Base-by-base conservation (phyloP, 176 grass and related monocot genomes). In the Raddia guianensis region DNA sequence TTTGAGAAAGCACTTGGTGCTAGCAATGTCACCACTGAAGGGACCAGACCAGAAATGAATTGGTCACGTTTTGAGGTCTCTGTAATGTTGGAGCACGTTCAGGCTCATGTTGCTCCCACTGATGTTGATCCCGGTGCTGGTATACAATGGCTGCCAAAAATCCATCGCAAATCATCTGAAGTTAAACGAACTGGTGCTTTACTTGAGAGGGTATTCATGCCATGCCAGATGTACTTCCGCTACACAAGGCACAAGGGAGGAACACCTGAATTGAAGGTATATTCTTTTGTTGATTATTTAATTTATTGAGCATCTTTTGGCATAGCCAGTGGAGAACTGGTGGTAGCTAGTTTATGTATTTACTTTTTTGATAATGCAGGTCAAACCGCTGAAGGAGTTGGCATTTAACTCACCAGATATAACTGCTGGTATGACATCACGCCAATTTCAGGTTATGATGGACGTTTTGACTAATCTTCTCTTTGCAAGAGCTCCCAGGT, bases 41-140 rank as follows among this genome's bases (percentile, higher is more conserved):
- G 86, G 60, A 66, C 62, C 61, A 86, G 58, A 45, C 94, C 94
- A 76, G 91, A 94, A 87, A 92, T 94, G 92, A 69, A 81, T 56
- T 98, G 95, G 92, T 90, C 91, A 64, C 83, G 92, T 74, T 84
- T 88, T 57, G 95, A 98, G 78, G 66, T 98, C 19, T 94, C 92
- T 72, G 83, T 98, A 73, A 98, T 98, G 95, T 80, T 98, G 58
- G 95, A 98, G 90, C 86, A 94, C 63, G 95, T 94, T 84, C 95
- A 98, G 82, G 95, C 95, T 58, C 95, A 98, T 87, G 90, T 98
- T 37, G 95, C 95, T 67, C 95, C 92, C 57, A 98, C 95, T 3
- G 95, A 98, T 83, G 90, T 98, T 72, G 95, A 98, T 87, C 95
- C 95, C 71, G 95, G 95, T 89, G 95, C 95, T 87, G 92, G 95